A percentile compares a stretch with the other conserved stretches of the same genome.
Evolutionary conservation across 371 early-diverging fungal species (phyloP).

Genomic region (Mortierella sp.): DNA sequence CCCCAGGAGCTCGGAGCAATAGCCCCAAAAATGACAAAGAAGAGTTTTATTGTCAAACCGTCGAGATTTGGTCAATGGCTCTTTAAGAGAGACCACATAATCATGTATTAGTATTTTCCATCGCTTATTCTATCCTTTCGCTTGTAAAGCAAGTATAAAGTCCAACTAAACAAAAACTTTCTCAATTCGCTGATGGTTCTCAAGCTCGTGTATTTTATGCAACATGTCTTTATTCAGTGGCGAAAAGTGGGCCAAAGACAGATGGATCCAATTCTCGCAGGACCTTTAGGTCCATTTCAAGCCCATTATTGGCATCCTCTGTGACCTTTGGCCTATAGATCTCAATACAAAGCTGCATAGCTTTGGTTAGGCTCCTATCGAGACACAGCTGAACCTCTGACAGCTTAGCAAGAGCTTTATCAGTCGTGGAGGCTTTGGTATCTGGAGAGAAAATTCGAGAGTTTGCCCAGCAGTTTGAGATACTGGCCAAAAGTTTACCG

Average conservation of each 20-base stretch:
- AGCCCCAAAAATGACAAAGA: conserved; percentile 37
- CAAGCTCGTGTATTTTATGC: background rate
- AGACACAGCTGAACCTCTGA: conserved; percentile 17
- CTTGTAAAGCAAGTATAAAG: too few relatives aligned
- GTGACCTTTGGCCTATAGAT: conserved; percentile 26
- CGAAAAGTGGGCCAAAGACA: conserved; percentile 35
- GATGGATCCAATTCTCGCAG: conserved; percentile 27
- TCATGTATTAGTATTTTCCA: too few relatives aligned
- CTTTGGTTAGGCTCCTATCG: conserved; percentile 23
- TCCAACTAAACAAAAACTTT: too few relatives aligned
- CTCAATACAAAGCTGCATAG: conserved; percentile 21
- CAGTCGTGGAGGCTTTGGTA: background rate
- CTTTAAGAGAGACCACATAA: conserved; percentile 2
- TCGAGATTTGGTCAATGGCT: conserved; percentile 52
- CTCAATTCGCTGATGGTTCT: background rate
- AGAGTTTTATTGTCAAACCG: conserved; percentile 54
- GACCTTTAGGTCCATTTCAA: conserved; percentile 26
- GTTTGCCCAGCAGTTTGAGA: conserved; percentile 53
- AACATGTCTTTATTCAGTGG: background rate
- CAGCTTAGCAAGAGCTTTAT: background rate
- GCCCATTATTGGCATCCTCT: conserved; percentile 15
- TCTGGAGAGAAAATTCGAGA: conserved; percentile 23
- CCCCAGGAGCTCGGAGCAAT: conserved; percentile 6
- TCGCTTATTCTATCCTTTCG: too few relatives aligned
- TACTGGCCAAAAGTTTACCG: conserved; percentile 32